Evolutionary conservation across 805 yeast genomes (phyloP).

Genomic region (Hemisphaericaspora nanyangensis): DNA sequence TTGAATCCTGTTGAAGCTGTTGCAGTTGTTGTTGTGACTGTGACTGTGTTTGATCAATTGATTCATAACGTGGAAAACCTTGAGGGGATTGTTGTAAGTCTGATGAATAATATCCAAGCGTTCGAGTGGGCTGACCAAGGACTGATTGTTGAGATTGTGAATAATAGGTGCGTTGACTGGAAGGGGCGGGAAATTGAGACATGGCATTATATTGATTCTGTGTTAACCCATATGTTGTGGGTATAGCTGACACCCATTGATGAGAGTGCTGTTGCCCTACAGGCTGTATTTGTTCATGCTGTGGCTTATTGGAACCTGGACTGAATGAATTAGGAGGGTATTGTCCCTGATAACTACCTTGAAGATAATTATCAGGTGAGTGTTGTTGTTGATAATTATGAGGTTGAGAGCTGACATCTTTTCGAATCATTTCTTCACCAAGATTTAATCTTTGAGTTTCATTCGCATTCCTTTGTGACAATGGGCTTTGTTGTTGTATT

Average conservation of each 20-base stretch:
- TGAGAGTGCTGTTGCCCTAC: neutral
- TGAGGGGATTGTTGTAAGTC: slow-evolving; percentile 1
- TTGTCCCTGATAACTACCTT: neutral
- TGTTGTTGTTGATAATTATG: neutral
- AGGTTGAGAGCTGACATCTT: neutral
- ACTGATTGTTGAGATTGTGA: neutral
- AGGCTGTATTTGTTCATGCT: neutral
- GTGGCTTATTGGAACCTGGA: no score
- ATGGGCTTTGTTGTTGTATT: neutral
- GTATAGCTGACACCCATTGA: neutral
- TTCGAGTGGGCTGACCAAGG: neutral
- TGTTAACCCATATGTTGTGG: neutral
- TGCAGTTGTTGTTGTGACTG: slow-evolving; percentile 7
- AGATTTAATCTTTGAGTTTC: neutral
- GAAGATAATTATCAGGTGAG: neutral
- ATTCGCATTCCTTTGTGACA: neutral
- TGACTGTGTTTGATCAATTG: neutral
- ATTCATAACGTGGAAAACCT: neutral
- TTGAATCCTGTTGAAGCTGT: slow-evolving; percentile 7
- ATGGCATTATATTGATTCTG: neutral
- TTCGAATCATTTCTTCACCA: neutral
- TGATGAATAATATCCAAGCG: neutral
- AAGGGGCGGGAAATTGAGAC: neutral
- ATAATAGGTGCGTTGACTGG: neutral
- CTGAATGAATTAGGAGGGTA: neutral